Evolutionary conservation across 139 green algal species (phyloP), one percentile per base, ranked within the genome.

Genomic region (Asterochloris erici): DNA sequence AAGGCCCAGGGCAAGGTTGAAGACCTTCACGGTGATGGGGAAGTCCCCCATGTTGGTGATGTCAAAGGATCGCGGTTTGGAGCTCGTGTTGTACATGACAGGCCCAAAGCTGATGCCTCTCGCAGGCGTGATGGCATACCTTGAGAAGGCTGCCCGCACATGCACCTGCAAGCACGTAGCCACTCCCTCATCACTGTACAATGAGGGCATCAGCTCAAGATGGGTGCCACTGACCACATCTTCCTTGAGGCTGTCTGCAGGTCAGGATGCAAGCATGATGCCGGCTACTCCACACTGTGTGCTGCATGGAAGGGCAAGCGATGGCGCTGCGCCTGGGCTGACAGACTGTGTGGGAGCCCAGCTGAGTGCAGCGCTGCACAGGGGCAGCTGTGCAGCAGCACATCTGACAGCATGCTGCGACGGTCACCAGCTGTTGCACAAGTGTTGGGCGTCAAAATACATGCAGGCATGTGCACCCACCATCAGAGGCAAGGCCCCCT

Each of bases 101-200:
- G 92, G 91, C 11, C 93, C 91, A 83, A 97, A 97, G 88, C 93
- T 91, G 84, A 97, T 87, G 68, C 93, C 93, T 29, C 90, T 85
- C 4, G 88, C 87, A n/a, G 93, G 93, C 12, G 87, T 92, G 83
- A 97, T 83, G 54, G 81, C 78, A 83, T 95, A 97, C 86, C 94
- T 95, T 84, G 78, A 88, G 87, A 94, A 97, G 14, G 93, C 77
- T 4, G 93, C 91, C 10, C 83, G 84, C 0, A 87, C 70, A 73
- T 76, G 27, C 27, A 92, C 26, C 78, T 82, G 78, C 14, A 74
- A 14, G 74, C 11, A 21, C 12, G 14, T 26, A 13, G 23, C 21
- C 73, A 62, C 12, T 47, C 26, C 62, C 28, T 29, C 73, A 61
- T 17, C 29, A 64, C 38, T 54, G 6, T 6, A 6, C 38, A 54